Base-by-base conservation (phyloP, 2,329 filamentous ascomycete species). In the Westerdykella aurantiaca region DNA sequence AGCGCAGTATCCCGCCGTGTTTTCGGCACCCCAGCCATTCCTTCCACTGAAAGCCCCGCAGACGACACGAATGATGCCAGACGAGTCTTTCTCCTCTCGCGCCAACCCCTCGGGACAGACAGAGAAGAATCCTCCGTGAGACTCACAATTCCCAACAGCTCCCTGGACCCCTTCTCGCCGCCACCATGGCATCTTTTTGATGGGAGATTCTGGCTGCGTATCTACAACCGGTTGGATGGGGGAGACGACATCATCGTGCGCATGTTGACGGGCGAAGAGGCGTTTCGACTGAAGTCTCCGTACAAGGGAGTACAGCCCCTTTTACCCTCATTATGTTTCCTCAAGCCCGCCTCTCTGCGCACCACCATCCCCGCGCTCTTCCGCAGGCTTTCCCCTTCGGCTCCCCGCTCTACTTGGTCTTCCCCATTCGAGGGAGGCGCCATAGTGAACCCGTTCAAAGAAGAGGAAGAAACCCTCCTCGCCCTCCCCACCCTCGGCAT, bases 101-200 rank as follows among this genome's bases (percentile, higher is more conserved):
- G 63, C 5, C 60, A 62, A 37, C 55, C 59, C 10, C 38, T 53
- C 7, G 40, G 49, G 5, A 23, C 14, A 2, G 10, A 25, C 10
- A 47, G 58, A 25, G 18, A 22, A 1, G 12, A 16, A 2, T 1
- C 33, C 21, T 10, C 21, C 6, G 33, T 41, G 6, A 14, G 44
- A 3, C 34, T 47, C 39, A 25, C 38, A 37, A 35, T 50, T 41
- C 46, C 52, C 10, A 38, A 10, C 13, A 33, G 9, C 3, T 29
- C 7, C 2, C 7, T 17, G 12, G 38, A 40, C 13, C 23, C 16
- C 21, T n/a, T n/a, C n/a, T n/a, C n/a, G n/a, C n/a, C n/a, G n/a
- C n/a, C n/a, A n/a, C n/a, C 41, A 38, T 75, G 67, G 60, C 61
- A 64, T 5, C 67, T 82, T 13, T 81, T 76, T 68, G 78, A 81